These are phyloP conservation scores for Phallus indusiatus DNA, from an alignment of 768 basidiomycete species.

Conservation along the genomic window DNA sequence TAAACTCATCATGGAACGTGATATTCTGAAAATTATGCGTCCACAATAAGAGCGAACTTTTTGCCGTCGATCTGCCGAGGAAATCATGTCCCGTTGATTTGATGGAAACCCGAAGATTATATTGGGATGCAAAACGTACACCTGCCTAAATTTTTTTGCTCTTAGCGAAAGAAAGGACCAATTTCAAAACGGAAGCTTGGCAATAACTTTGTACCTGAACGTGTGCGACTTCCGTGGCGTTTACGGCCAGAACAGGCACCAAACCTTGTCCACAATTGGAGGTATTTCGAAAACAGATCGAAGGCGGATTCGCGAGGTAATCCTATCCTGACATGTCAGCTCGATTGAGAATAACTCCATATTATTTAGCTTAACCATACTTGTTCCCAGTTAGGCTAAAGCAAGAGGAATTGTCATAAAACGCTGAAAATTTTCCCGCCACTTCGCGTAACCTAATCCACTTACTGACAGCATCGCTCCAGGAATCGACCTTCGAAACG, in stretches of 20 bases:
- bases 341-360: too few species aligned
- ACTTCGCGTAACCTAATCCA: too few species aligned
- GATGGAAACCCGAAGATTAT: constrained; percentile 24
- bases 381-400: too few species aligned
- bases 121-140: constrained; percentile 19
- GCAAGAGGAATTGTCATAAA: too few species aligned
- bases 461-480: neutral
- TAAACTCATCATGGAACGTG: constrained; percentile 18
- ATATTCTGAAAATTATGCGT: constrained; percentile 29
- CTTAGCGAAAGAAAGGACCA: neutral
- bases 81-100: constrained; percentile 31
- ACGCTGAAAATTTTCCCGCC: too few species aligned
- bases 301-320: neutral
- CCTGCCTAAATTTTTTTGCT: constrained; percentile 16
- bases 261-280: neutral
- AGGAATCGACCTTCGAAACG: neutral
- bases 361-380: too few species aligned
- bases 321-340: too few species aligned
- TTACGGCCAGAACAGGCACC: constrained; percentile 21
- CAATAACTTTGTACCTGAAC: constrained; percentile 16
- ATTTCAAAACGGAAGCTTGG: too few species aligned
- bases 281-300: neutral
- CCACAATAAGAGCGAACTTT: constrained; percentile 31
- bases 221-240: constrained; percentile 21
- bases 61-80: constrained; percentile 34